phyloP scores from a whole-genome alignment of 768 basidiomycete species.

The Amanita fuliginea region DNA sequence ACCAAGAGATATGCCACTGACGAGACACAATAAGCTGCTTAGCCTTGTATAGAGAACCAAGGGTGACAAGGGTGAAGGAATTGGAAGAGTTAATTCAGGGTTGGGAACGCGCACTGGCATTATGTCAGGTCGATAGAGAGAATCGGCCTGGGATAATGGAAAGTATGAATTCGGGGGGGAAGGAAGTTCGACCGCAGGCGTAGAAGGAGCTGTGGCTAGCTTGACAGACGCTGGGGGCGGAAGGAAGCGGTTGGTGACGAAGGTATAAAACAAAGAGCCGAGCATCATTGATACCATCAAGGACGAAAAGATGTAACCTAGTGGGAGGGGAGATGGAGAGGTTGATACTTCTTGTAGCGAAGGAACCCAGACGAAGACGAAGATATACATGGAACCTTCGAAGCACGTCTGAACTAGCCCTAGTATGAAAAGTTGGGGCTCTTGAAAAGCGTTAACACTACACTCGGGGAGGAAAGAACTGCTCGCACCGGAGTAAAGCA shows the following conservation, averaged over 20 bases:
- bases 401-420: constrained; percentile 73
- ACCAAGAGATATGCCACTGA: constrained; percentile 45
- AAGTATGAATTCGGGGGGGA: neutral
- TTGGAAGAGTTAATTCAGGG: constrained; percentile 8
- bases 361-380: constrained; percentile 79
- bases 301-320: constrained; percentile 71
- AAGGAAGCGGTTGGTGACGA: constrained; percentile 26
- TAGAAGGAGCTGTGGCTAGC: neutral
- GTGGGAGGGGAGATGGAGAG: constrained; percentile 34
- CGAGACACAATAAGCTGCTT: constrained; percentile 50
- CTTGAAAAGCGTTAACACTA: constrained; percentile 18
- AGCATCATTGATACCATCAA: constrained; percentile 83
- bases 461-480: neutral
- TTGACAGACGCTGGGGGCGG: neutral
- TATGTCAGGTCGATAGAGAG: neutral
- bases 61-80: constrained; percentile 22
- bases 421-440: constrained; percentile 49
- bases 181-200: neutral
- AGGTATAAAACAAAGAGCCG: constrained; percentile 60
- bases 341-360: constrained; percentile 53
- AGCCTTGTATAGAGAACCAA: constrained; percentile 56
- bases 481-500: constrained; percentile 37
- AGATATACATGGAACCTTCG: constrained; percentile 79
- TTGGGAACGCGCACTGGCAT: neutral
- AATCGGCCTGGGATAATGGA: neutral